Conservation (phyloP, 805 yeast genomes). For the Spathaspora girioi region DNA sequence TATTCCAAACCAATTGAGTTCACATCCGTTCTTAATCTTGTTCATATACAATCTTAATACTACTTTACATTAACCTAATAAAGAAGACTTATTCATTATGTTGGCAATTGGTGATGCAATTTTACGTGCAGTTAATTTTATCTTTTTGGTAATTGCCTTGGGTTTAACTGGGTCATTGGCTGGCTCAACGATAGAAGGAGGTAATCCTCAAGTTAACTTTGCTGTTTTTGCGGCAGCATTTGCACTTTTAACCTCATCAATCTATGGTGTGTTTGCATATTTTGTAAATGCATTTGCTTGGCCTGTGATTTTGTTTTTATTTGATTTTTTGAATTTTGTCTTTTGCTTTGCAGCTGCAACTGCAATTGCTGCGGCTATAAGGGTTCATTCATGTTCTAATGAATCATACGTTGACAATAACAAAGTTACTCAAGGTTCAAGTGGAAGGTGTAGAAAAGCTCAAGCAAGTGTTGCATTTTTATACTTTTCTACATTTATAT, state of each 20-base stretch:
- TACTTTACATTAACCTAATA: background rate
- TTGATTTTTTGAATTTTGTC: slow-evolving; percentile 85
- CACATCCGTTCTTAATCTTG: background rate
- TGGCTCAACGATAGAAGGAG: slow-evolving; percentile 50
- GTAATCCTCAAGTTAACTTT: slow-evolving; percentile 82
- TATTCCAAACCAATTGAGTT: background rate
- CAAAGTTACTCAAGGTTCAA: slow-evolving; percentile 68
- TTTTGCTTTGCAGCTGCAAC: slow-evolving; percentile 95
- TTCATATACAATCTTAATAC: background rate
- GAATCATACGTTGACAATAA: slow-evolving; percentile 58
- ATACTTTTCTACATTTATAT: slow-evolving; percentile 77
- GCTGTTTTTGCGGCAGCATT: slow-evolving; percentile 84
- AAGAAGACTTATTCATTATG: slow-evolving; percentile 24
- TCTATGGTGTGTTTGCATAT: slow-evolving; percentile 77
- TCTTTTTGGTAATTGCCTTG: slow-evolving; percentile 71
- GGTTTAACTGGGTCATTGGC: slow-evolving; percentile 91
- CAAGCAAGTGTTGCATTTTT: slow-evolving; percentile 82
- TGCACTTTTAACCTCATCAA: slow-evolving; percentile 73
- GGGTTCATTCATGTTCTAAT: slow-evolving; percentile 83
- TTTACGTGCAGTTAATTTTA: slow-evolving; percentile 71
- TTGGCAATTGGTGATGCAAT: slow-evolving; percentile 72
- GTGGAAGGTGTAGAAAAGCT: slow-evolving; percentile 90
- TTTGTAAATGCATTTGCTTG: slow-evolving; percentile 78
- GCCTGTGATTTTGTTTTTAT: slow-evolving; percentile 70
- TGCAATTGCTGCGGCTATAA: slow-evolving; percentile 87